Conservation (phyloP, 768 basidiomycete species). For the Tylopilus rubrobrunneus region DNA sequence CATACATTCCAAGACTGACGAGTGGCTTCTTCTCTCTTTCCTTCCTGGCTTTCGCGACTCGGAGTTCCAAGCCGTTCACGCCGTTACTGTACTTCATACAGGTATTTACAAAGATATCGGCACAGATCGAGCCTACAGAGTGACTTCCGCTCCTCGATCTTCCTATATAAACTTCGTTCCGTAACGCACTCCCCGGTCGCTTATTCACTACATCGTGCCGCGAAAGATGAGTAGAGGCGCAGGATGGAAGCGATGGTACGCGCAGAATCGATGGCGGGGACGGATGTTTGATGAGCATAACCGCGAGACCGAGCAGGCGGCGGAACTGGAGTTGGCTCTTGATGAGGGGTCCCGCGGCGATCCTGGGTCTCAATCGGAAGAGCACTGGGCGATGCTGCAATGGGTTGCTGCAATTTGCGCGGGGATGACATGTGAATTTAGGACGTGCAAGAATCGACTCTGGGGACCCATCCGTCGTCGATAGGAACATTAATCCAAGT, state of each 20-base stretch:
- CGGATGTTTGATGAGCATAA: slow-evolving; percentile 25
- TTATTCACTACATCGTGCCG: slow-evolving; percentile 31
- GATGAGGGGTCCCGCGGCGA: background rate
- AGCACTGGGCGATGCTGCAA: slow-evolving; percentile 13
- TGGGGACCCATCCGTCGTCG: slow-evolving; percentile 31
- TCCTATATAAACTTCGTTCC: slow-evolving; percentile 21
- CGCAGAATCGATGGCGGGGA: slow-evolving; percentile 7
- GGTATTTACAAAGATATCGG: too few relatives aligned
- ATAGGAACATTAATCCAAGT: slow-evolving; percentile 2
- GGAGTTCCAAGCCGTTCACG: slow-evolving; percentile 14
- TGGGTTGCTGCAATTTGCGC: slow-evolving; percentile 12
- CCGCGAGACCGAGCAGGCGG: slow-evolving; percentile 28
- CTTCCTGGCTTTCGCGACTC: slow-evolving; percentile 28
- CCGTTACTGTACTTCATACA: too few relatives aligned
- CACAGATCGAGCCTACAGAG: too few relatives aligned
- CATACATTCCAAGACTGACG: slow-evolving; percentile 27
- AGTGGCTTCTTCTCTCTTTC: slow-evolving; percentile 28
- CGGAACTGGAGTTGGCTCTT: slow-evolving; percentile 15
- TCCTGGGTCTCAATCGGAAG: slow-evolving; percentile 14
- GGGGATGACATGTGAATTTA: slow-evolving; percentile 23
- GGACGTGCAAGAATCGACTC: slow-evolving; percentile 23
- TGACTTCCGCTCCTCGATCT: slow-evolving; percentile 25
- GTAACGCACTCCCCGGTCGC: slow-evolving; percentile 22
- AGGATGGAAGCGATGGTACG: slow-evolving; percentile 23
- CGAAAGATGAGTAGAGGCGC: slow-evolving; percentile 28